phyloP scores from a whole-genome alignment of 169 alveolate genomes.

The Plasmodium malariae region DNA sequence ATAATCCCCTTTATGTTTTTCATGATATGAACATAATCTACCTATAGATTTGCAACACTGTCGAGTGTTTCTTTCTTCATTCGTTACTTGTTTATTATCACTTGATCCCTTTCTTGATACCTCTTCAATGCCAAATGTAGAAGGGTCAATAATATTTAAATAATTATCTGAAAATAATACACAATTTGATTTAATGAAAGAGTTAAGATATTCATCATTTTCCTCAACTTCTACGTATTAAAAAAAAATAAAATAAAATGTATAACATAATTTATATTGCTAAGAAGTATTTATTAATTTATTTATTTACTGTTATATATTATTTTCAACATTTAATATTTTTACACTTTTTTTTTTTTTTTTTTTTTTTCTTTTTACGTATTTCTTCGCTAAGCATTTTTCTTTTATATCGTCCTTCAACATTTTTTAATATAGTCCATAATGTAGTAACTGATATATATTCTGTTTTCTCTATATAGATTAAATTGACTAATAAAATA shows the following conservation, averaged over 20 bases:
- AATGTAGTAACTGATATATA: background rate
- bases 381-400: constrained; percentile 7
- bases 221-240: background rate
- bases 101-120: background rate
- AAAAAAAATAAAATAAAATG: too few relatives aligned
- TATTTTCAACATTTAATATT: background rate
- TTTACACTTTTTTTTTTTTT: too few relatives aligned
- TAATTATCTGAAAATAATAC: background rate
- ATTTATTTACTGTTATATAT: background rate
- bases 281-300: background rate
- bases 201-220: background rate
- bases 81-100: too few relatives aligned
- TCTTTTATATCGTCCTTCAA: background rate
- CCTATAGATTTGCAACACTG: too few relatives aligned
- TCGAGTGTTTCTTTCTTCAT: too few relatives aligned
- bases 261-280: background rate
- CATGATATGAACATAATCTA: too few relatives aligned
- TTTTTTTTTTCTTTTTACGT: background rate
- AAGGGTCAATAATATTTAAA: background rate
- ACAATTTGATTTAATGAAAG: background rate
- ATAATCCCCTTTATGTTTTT: too few relatives aligned
- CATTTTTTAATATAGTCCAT: constrained; percentile 8
- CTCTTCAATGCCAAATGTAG: background rate
- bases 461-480: background rate
- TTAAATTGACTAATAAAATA: background rate